Evolutionary conservation across 2,329 filamentous ascomycete genomes (phyloP).

Genomic region (Chalaropsis thielavioides): DNA sequence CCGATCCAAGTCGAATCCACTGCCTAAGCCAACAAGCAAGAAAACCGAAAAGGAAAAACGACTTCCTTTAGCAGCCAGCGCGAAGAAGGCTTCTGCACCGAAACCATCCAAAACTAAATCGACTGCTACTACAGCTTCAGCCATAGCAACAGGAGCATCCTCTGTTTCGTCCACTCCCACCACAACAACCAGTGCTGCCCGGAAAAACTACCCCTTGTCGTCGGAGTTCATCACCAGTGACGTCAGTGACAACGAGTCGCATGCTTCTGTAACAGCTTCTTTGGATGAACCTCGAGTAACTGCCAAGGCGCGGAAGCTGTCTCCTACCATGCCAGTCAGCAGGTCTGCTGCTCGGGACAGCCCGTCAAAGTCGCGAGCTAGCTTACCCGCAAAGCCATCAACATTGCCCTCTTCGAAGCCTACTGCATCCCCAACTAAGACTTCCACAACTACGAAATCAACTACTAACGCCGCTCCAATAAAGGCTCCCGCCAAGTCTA

Average conservation of each 20-base stretch:
- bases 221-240: slow-evolving; percentile 41
- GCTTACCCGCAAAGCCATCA: slow-evolving; percentile 1
- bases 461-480: slow-evolving; percentile 22
- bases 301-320: slow-evolving; percentile 11
- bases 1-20: slow-evolving; percentile 37
- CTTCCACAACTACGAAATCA: slow-evolving; percentile 16
- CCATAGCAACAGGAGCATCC: not conserved
- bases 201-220: slow-evolving; percentile 35
- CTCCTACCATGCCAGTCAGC: not conserved
- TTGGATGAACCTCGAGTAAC: slow-evolving; percentile 6
- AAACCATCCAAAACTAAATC: slow-evolving; percentile 16
- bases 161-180: slow-evolving; percentile 1
- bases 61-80: slow-evolving; percentile 25
- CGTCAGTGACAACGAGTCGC: slow-evolving; percentile 41
- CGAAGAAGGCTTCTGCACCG: slow-evolving; percentile 23
- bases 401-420: not conserved
- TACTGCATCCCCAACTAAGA: not conserved
- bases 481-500: slow-evolving; percentile 4
- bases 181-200: slow-evolving; percentile 18
- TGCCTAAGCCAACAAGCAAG: slow-evolving; percentile 43
- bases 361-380: slow-evolving; percentile 3
- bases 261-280: slow-evolving; percentile 20
- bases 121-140: not conserved
- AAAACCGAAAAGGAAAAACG: slow-evolving; percentile 40
- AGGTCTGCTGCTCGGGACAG: slow-evolving; percentile 11